These are phyloP conservation scores for Periglandula ipomoeae DNA, from an alignment of 2,329 filamentous ascomycete species.

Conservation along the genomic window DNA sequence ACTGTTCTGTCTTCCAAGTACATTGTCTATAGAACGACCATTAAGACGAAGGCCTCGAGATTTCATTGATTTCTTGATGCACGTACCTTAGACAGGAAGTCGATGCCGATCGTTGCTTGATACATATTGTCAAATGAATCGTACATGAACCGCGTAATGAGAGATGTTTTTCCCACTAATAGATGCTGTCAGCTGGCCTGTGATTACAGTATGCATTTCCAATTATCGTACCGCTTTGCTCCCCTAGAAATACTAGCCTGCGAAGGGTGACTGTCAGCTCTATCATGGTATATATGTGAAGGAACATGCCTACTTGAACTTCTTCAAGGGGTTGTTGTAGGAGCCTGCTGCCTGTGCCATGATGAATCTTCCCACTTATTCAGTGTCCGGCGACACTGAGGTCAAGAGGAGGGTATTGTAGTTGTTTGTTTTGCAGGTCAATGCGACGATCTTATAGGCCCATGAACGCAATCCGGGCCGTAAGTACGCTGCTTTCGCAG, in stretches of 20 bases:
- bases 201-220: neutral
- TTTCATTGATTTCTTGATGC: too few relatives aligned
- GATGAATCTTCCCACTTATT: slow-evolving; percentile 20
- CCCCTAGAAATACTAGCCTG: slow-evolving; percentile 93
- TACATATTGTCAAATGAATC: slow-evolving; percentile 99
- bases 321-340: slow-evolving; percentile 99
- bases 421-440: too few relatives aligned
- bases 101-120: slow-evolving; percentile 97
- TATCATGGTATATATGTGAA: neutral
- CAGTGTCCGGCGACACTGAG: neutral
- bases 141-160: slow-evolving; percentile 99
- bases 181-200: slow-evolving; percentile 15
- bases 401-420: too few relatives aligned
- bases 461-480: neutral
- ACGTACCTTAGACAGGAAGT: slow-evolving; percentile 94
- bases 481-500: neutral
- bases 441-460: too few relatives aligned
- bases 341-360: slow-evolving; percentile 81
- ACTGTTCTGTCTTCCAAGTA: slow-evolving; percentile 98
- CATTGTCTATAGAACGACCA: slow-evolving; percentile 59
- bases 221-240: slow-evolving; percentile 79
- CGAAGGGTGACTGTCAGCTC: neutral
- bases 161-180: slow-evolving; percentile 90
- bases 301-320: slow-evolving; percentile 72
- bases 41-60: neutral